Percentiles rank a stretch among this genome's conserved stretches.
These are phyloP conservation scores for Rhizopus delemar DNA, from an alignment of 371 early-diverging fungal species.

Conservation along the genomic window DNA sequence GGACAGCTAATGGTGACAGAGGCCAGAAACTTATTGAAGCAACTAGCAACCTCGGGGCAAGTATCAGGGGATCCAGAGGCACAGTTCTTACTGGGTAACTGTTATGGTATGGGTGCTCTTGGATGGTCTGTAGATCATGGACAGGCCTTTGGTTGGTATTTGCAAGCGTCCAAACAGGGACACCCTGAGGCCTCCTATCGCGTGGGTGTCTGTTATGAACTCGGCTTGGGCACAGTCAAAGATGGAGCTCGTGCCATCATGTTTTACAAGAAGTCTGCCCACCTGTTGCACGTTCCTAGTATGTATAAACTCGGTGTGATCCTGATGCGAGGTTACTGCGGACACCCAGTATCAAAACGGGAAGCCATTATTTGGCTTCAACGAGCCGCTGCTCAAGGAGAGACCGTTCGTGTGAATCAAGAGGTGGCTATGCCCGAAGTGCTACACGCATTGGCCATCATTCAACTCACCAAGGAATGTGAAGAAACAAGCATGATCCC, in stretches of 20 bases:
- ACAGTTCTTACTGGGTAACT: slow-evolving; percentile 87
- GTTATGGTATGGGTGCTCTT: slow-evolving; percentile 78
- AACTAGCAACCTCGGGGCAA: slow-evolving; percentile 61
- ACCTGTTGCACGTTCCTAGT: slow-evolving; percentile 84
- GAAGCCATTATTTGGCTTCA: slow-evolving; percentile 94
- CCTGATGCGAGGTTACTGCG: slow-evolving; percentile 77
- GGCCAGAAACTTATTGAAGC: slow-evolving; percentile 71
- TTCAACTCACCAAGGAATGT: slow-evolving; percentile 76
- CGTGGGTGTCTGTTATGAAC: slow-evolving; percentile 92
- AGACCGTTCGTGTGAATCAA: background rate
- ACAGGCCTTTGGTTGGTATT: slow-evolving; percentile 86
- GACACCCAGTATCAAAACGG: slow-evolving; percentile 69
- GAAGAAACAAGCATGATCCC: slow-evolving; percentile 68
- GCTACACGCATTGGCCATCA: slow-evolving; percentile 82
- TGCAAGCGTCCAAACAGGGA: slow-evolving; percentile 88
- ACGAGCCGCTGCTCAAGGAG: slow-evolving; percentile 65
- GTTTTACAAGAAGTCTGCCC: slow-evolving; percentile 92
- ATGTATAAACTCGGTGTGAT: slow-evolving; percentile 96
- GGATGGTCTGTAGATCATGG: slow-evolving; percentile 80
- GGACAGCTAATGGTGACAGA: slow-evolving; percentile 67
- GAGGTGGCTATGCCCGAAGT: slow-evolving; percentile 69
- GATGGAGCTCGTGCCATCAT: slow-evolving; percentile 80
- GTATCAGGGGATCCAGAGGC: slow-evolving; percentile 81
- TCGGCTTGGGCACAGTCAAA: slow-evolving; percentile 89
- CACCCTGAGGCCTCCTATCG: slow-evolving; percentile 95